Conservation (phyloP, 2,329 filamentous ascomycete species). For the Phoma sp. region DNA sequence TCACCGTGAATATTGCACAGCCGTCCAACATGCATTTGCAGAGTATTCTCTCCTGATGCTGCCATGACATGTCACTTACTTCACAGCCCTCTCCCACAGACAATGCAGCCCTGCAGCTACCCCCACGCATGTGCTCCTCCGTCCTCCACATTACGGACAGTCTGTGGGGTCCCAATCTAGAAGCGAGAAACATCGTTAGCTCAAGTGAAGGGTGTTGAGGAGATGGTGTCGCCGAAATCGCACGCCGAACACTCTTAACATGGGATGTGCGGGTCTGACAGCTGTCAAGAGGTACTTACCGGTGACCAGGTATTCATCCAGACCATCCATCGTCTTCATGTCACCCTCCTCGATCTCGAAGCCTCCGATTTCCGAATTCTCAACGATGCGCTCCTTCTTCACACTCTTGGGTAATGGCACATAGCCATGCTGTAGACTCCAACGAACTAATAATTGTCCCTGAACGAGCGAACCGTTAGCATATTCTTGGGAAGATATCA, state of each 20-base stretch:
- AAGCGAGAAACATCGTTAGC: constrained; percentile 22
- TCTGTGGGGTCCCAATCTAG: constrained; percentile 59
- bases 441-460: constrained; percentile 75
- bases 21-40: neutral
- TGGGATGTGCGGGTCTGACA: neutral
- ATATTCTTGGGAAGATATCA: neutral
- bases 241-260: constrained; percentile 10
- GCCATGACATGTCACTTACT: constrained; percentile 9
- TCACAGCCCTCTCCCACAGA: constrained; percentile 11
- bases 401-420: constrained; percentile 78
- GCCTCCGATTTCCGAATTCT: constrained; percentile 68
- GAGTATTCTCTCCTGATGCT: constrained; percentile 1
- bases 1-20: constrained; percentile 9
- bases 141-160: constrained; percentile 36
- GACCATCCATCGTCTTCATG: constrained; percentile 66
- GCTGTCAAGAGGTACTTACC: constrained; percentile 29
- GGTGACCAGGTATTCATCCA: constrained; percentile 78
- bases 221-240: constrained; percentile 22
- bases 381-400: constrained; percentile 66
- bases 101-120: constrained; percentile 19
- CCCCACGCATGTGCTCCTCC: constrained; percentile 30
- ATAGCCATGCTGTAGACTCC: constrained; percentile 78
- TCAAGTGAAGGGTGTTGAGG: constrained; percentile 15
- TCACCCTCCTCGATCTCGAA: constrained; percentile 71
- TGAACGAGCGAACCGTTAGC: neutral